Evolutionary conservation across 2,329 filamentous ascomycete genomes (phyloP).

Genomic region (Paecilomyces fulvus): DNA sequence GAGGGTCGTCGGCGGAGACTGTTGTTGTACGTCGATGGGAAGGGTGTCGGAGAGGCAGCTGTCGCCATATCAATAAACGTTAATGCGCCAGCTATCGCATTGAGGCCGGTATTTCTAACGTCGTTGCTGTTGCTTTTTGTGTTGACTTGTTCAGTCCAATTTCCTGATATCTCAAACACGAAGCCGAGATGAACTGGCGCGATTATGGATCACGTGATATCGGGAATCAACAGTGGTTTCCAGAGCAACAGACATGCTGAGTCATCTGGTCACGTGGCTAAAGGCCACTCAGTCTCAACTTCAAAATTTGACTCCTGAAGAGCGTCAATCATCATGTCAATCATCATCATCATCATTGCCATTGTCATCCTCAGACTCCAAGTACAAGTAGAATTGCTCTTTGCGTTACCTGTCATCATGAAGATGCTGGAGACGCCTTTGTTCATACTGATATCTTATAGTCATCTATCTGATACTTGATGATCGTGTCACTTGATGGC

Average conservation of each 20-base stretch:
- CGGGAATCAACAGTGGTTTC: constrained; percentile 6
- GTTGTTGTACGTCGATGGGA: constrained; percentile 27
- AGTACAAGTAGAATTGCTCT: neutral
- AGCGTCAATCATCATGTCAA: no score
- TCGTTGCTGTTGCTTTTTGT: neutral
- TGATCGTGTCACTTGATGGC: no score
- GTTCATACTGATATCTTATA: neutral
- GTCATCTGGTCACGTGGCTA: neutral
- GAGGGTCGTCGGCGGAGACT: constrained; percentile 25
- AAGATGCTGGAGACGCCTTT: neutral
- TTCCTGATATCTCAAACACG: neutral
- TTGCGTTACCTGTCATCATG: neutral
- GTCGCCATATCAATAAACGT: constrained; percentile 14
- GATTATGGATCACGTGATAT: constrained; percentile 5
- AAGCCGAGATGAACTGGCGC: constrained; percentile 1
- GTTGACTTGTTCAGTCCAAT: neutral
- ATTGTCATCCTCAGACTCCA: neutral
- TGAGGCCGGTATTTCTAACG: neutral
- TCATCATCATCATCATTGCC: neutral
- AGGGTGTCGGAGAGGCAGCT: constrained; percentile 29
- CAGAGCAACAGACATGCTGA: constrained; percentile 6
- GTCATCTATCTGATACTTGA: neutral
- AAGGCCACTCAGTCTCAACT: neutral
- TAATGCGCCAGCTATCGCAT: constrained; percentile 8
- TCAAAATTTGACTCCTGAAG: neutral